These are phyloP conservation scores for Tetrahymena malaccensis DNA, from an alignment of 73 alveolate genomes.

Conservation along the genomic window DNA sequence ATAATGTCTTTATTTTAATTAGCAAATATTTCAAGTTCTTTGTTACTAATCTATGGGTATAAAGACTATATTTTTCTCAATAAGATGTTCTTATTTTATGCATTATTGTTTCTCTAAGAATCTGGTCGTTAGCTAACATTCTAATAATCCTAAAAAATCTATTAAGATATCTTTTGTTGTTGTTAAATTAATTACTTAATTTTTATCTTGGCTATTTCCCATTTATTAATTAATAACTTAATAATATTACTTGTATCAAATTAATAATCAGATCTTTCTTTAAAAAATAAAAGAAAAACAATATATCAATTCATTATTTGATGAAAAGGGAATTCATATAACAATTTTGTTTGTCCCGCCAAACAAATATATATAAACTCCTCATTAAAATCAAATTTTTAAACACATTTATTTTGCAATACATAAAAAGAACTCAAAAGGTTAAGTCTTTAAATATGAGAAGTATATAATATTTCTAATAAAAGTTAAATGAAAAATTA, in stretches of 20 bases:
- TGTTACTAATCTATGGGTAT: not conserved
- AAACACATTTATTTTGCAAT: too few species aligned
- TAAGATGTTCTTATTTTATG: not conserved
- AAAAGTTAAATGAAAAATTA: too few species aligned
- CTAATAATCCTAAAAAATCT: not conserved
- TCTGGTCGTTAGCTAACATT: not conserved
- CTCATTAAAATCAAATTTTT: too few species aligned
- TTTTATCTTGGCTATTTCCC: not conserved
- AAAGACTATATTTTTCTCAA: not conserved
- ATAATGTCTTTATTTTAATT: not conserved
- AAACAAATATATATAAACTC: too few species aligned
- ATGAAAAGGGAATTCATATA: too few species aligned
- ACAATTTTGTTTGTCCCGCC: too few species aligned
- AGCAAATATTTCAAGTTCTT: not conserved
- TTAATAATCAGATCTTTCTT: not conserved
- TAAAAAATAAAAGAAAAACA: too few species aligned
- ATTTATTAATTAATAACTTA: too few species aligned
- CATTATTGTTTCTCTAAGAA: not conserved
- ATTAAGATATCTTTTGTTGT: not conserved
- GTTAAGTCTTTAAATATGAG: too few species aligned
- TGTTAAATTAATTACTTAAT: not conserved
- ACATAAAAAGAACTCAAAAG: too few species aligned
- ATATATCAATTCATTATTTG: too few species aligned
- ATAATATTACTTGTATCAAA: not conserved
- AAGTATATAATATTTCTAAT: too few species aligned